phyloP scores from a whole-genome alignment of 805 yeast genomes.

The Cyberlindnera misumaiensis region DNA sequence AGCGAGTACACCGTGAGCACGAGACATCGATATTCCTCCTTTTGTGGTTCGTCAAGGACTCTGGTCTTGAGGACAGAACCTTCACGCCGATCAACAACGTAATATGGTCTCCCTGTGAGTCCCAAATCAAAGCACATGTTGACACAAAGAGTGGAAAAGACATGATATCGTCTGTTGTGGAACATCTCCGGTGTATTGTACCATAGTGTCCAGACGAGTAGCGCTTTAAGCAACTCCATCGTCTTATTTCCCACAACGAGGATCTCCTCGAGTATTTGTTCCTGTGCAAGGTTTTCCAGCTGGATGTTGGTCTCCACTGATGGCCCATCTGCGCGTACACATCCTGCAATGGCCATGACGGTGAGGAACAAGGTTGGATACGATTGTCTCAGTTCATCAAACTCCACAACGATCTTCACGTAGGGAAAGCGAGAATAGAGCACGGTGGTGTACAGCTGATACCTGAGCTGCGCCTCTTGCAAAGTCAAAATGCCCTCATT shows the following conservation, averaged over 20 bases:
- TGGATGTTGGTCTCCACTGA: slow-evolving; percentile 37
- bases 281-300: slow-evolving; percentile 47
- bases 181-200: slow-evolving; percentile 80
- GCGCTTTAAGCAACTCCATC: slow-evolving; percentile 56
- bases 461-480: slow-evolving; percentile 52
- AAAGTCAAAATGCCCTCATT: slow-evolving; percentile 48
- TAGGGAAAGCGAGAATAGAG: slow-evolving; percentile 49
- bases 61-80: slow-evolving; percentile 35
- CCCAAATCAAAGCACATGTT: slow-evolving; percentile 74
- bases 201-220: slow-evolving; percentile 64
- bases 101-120: slow-evolving; percentile 46
- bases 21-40: slow-evolving; percentile 42
- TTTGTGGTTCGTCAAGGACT: slow-evolving; percentile 30
- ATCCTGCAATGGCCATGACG: slow-evolving; percentile 55
- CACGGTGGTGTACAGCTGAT: slow-evolving; percentile 40
- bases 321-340: slow-evolving; percentile 15
- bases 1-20: slow-evolving; percentile 54
- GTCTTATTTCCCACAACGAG: slow-evolving; percentile 66
- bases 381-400: slow-evolving; percentile 39
- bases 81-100: slow-evolving; percentile 33
- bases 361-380: slow-evolving; percentile 60
- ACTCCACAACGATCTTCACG: slow-evolving; percentile 42
- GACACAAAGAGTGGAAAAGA: slow-evolving; percentile 58
- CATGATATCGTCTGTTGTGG: slow-evolving; percentile 70
- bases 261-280: slow-evolving; percentile 48